phyloP scores from a whole-genome alignment of 2,329 filamentous ascomycete genomes.

The Xylaria sp. region DNA sequence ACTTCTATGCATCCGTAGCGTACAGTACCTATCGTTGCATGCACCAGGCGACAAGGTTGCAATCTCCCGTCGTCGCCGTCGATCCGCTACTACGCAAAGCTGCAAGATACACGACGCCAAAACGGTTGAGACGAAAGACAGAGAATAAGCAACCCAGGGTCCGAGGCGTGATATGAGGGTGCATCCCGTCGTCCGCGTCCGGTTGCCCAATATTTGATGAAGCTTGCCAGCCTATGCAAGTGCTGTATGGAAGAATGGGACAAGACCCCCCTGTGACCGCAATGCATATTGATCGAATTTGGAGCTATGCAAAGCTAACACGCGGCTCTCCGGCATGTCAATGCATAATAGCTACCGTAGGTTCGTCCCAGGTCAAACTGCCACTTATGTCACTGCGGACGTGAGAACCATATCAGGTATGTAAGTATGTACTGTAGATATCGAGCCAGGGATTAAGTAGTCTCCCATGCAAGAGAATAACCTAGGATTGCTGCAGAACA shows the following conservation, averaged over 20 bases:
- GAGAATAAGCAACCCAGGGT: constrained; percentile 8
- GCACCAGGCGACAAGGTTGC: constrained; percentile 24
- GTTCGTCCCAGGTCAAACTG: constrained; percentile 27
- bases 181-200: constrained; percentile 19
- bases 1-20: constrained; percentile 20
- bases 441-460: background rate
- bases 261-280: constrained; percentile 12
- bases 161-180: constrained; percentile 7
- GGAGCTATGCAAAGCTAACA: constrained; percentile 29
- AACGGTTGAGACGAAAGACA: constrained; percentile 12
- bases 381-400: constrained; percentile 14
- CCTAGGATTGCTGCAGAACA: constrained; percentile 2
- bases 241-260: constrained; percentile 21
- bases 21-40: constrained; percentile 23
- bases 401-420: constrained; percentile 11
- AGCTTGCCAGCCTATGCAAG: constrained; percentile 11
- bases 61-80: constrained; percentile 22
- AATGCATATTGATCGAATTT: constrained; percentile 19
- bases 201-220: constrained; percentile 10
- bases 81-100: constrained; percentile 21
- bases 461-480: constrained; percentile 8
- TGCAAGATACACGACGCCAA: constrained; percentile 23
- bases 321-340: constrained; percentile 33
- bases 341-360: constrained; percentile 25
- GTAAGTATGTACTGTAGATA: background rate